Conservation (phyloP, 108 stramenopile genomes). For the Aurantiochytrium sp. region DNA sequence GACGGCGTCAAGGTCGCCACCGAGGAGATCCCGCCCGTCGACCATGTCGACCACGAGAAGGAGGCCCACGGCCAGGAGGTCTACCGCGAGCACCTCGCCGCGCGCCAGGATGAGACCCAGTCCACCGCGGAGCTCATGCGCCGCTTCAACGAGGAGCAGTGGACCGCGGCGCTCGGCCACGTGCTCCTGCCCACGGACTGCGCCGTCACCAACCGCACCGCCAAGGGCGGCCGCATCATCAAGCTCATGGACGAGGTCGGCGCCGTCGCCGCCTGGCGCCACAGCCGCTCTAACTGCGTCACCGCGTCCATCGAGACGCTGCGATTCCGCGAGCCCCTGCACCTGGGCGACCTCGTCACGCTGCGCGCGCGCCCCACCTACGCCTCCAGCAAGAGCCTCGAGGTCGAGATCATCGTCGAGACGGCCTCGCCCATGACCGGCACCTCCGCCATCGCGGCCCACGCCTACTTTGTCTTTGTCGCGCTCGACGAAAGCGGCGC, state of each 20-base stretch:
- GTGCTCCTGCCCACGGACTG: slow-evolving; percentile 14
- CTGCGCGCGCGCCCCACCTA: slow-evolving; percentile 8
- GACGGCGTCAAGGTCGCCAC: not conserved
- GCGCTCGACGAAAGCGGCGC: not conserved
- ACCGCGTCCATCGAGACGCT: slow-evolving; percentile 2
- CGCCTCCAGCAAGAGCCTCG: not conserved
- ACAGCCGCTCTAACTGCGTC: not conserved
- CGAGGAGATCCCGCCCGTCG: not conserved
- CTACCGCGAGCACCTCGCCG: not conserved
- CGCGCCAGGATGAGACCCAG: not conserved
- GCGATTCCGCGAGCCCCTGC: not conserved
- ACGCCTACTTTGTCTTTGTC: slow-evolving; percentile 21
- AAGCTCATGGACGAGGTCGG: slow-evolving; percentile 19
- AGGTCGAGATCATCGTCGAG: slow-evolving; percentile 4
- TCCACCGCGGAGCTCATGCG: not conserved
- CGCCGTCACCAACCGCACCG: not conserved
- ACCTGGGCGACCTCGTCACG: not conserved
- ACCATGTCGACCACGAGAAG: not conserved
- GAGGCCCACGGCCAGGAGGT: not conserved
- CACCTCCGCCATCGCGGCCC: not conserved
- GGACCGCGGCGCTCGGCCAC: not conserved
- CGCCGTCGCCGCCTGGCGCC: not conserved
- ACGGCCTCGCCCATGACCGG: not conserved
- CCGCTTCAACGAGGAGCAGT: not conserved
- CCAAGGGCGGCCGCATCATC: slow-evolving; percentile 16